Evolutionary conservation across 805 yeast genomes (phyloP), one percentile per base, ranked within the genome.

Genomic region (Cyberlindnera americana): DNA sequence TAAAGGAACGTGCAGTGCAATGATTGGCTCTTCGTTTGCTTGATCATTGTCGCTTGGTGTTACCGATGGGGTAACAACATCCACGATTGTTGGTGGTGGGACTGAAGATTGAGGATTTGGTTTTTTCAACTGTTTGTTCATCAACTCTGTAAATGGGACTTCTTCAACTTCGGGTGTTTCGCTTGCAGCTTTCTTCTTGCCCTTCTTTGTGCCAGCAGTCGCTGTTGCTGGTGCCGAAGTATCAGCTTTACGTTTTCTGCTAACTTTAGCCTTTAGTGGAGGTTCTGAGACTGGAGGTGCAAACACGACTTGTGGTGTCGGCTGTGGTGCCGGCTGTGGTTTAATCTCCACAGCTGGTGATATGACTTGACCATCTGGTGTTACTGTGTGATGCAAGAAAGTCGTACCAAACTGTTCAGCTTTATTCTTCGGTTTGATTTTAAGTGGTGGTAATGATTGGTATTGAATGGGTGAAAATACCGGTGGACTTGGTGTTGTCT

Each of bases 1-100:
- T 26, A 78, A 56, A 0, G 83, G 83, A 8, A 78, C 67, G 41
- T 76, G 70, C 9, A 78, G 55, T 4, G 81, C 77, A 12, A 78
- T 70, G 19, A 78, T 73, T 3, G 82, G 81, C n/a, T 56, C 62
- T 8, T 23, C 30, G 6, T 21, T 14, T 9, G 31, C 33, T 3
- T 31, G 23, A 12, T 21, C 23, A 21, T 21, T 21, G 10, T 21
- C 23, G 10, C 10, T 21, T 22, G 14, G 33, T 8, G 27, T 26
- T n/a, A 5, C 21, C 6, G 35, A 27, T n/a, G 33, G 6, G 13
- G 34, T 15, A 7, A 40, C 46, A 30, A 33, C 37, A 8, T 34
- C 46, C 15, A 37, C 13, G 5, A 42, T 17, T 2, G 17, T 29
- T 10, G 59, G 59, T 1, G 56, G 39, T 14, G 53, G 52, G 11